These are phyloP conservation scores for Quercus parvula DNA, from an alignment of 306 rosid genomes.

Conservation along the genomic window DNA sequence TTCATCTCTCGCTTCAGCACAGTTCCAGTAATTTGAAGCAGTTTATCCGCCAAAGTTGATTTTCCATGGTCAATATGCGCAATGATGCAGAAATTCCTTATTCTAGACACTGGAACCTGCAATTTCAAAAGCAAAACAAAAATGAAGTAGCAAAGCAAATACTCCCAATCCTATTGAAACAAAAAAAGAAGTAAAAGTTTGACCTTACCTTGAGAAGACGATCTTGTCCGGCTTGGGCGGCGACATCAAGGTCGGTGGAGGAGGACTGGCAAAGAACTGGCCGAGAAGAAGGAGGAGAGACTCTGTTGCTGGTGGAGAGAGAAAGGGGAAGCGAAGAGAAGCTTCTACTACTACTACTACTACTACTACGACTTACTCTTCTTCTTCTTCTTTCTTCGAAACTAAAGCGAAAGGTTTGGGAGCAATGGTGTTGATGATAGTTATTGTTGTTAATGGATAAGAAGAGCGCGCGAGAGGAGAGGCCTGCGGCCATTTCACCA, in stretches of 20 bases:
- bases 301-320: constrained; percentile 3
- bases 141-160: neutral
- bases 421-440: constrained; percentile 7
- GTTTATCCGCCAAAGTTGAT: constrained; percentile 81
- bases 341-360: neutral
- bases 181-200: neutral
- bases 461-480: constrained; percentile 52
- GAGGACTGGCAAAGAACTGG: constrained; percentile 34
- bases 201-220: constrained; percentile 64
- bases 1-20: constrained; percentile 91
- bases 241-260: constrained; percentile 40
- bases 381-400: constrained; percentile 4
- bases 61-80: constrained; percentile 95
- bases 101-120: constrained; percentile 75
- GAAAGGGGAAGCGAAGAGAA: constrained; percentile 8
- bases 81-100: constrained; percentile 75
- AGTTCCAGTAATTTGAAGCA: constrained; percentile 86
- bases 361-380: neutral
- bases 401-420: neutral
- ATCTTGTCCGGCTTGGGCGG: constrained; percentile 54
- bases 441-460: constrained; percentile 57
- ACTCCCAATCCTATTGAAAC: neutral
- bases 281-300: constrained; percentile 15
- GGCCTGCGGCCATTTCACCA: constrained; percentile 58
- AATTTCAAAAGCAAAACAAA: neutral